phyloP scores from a whole-genome alignment of 345 rosid genomes.

The Eucalyptus marginata region DNA sequence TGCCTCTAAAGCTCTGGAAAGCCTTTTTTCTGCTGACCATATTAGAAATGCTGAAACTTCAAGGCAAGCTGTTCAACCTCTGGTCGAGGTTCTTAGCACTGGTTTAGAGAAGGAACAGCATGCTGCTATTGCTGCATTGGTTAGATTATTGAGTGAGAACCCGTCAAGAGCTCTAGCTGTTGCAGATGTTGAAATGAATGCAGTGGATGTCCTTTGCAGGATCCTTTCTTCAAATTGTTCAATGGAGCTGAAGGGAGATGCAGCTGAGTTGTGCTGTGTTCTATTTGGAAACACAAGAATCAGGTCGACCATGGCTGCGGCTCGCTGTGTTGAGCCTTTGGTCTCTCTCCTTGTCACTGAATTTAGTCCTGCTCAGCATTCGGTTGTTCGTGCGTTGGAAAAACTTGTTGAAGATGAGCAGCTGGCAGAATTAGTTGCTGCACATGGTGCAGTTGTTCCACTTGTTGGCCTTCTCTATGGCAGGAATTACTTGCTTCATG shows the following conservation, averaged over 20 bases:
- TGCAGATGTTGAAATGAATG: conserved; percentile 98
- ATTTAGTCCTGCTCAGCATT: conserved; percentile 89
- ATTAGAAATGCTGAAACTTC: conserved; percentile 90
- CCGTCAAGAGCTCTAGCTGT: conserved; percentile 92
- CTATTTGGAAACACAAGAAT: conserved; percentile 87
- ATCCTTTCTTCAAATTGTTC: conserved; percentile 91
- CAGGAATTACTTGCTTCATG: conserved; percentile 81
- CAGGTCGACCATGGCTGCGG: conserved; percentile 95
- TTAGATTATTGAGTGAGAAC: conserved; percentile 91
- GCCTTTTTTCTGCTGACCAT: conserved; percentile 94
- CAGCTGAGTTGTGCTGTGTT: conserved; percentile 96
- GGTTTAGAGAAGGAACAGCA: conserved; percentile 97
- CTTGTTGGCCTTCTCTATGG: conserved; percentile 97
- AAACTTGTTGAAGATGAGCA: conserved; percentile 98
- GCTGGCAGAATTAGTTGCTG: conserved; percentile 96
- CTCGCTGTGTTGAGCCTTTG: conserved; percentile 96
- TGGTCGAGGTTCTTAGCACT: conserved; percentile 93
- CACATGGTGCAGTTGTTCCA: conserved; percentile 98
- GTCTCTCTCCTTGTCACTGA: conserved; percentile 92
- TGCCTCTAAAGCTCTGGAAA: conserved; percentile 96
- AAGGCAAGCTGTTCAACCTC: conserved; percentile 96
- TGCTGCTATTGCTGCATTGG: conserved; percentile 96
- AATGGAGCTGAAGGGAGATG: conserved; percentile 95
- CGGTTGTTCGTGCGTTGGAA: conserved; percentile 90
- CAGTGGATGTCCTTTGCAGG: conserved; percentile 95